Evolutionary conservation across 2,329 filamentous ascomycete genomes (phyloP), one percentile per base, ranked within the genome.

Genomic region (Diaporthe citriasiana): DNA sequence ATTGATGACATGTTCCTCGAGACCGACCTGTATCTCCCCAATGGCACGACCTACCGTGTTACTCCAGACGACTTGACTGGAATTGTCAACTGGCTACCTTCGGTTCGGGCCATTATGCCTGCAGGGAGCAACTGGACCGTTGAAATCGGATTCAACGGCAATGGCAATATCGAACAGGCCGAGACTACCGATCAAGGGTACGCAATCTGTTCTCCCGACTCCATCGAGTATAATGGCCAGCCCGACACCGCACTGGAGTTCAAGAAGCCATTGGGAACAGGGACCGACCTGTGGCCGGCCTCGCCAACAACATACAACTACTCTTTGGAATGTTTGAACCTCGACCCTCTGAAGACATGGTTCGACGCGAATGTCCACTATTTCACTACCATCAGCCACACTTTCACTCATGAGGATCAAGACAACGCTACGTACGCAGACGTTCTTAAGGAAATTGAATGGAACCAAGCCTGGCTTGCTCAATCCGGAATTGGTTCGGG

Each of bases 1-100:
- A 68, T 68, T n/a, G 63, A 68, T 27, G 63, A 68, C 47, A 68
- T 68, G 47, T 53, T 68, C 63, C 63, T 68, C 4, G 63, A 68
- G 33, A 68, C 63, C 4, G 63, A 68, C 63, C 25, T 68, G 63
- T 68, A 68, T n/a, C 33, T 40, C 1, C 63, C 63, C n/a, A 68
- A 40, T 27, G 63, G 63, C 13, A 53, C 63, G 8, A 68, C 63
- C 13, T 68, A 68, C 27, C 45, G 63, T 27, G 63, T 68, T 8
- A 68, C 63, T 0, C 63, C 63, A 22, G 47, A 68, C 17, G 63
- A 68, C 33, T 0, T 68, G 63, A 68, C 33, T 15, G 63, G 63
- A 33, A 68, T 68, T 22, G 63, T 68, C 63, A 53, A 27, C 47
- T 68, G 63, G 63, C 8, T 40, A 22, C 63, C 63, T 40, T 40